phyloP scores from a whole-genome alignment of 306 rosid genomes.

The Gillenia trifoliata region DNA sequence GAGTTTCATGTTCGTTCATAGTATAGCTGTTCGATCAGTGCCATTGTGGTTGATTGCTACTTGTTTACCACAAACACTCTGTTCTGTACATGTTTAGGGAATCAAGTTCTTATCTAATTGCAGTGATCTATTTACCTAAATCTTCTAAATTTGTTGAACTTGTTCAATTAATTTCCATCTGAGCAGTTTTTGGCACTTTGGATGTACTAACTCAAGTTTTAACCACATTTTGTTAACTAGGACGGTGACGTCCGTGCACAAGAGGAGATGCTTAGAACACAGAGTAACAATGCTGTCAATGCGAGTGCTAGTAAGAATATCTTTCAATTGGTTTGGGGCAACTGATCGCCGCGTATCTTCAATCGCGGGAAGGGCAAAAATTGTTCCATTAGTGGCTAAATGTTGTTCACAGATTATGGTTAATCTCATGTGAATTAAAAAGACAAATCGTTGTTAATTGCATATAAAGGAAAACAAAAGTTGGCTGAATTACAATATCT shows the following conservation, averaged over 20 bases:
- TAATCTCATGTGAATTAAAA: too few species aligned
- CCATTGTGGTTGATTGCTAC: background rate
- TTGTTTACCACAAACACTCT: too few species aligned
- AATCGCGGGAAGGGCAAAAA: background rate
- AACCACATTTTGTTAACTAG: slow-evolving; percentile 31
- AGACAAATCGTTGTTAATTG: too few species aligned
- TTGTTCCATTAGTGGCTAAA: background rate
- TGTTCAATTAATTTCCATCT: background rate
- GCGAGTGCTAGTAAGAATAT: slow-evolving; percentile 77
- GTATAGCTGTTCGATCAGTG: background rate
- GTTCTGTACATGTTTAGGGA: too few species aligned
- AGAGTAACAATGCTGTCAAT: slow-evolving; percentile 59
- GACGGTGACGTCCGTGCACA: slow-evolving; percentile 65
- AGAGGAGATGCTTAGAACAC: slow-evolving; percentile 70
- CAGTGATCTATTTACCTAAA: background rate
- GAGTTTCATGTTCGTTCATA: background rate
- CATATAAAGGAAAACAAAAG: too few species aligned
- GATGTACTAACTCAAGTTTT: background rate
- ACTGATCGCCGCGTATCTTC: slow-evolving; percentile 21
- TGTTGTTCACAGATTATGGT: too few species aligned
- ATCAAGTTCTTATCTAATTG: background rate
- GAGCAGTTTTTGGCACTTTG: background rate
- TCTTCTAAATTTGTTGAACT: background rate
- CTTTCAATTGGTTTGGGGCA: slow-evolving; percentile 81
- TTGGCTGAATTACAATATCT: too few species aligned